Conservation (phyloP, 2,329 filamentous ascomycete species). For the Epichloe hybrida region DNA sequence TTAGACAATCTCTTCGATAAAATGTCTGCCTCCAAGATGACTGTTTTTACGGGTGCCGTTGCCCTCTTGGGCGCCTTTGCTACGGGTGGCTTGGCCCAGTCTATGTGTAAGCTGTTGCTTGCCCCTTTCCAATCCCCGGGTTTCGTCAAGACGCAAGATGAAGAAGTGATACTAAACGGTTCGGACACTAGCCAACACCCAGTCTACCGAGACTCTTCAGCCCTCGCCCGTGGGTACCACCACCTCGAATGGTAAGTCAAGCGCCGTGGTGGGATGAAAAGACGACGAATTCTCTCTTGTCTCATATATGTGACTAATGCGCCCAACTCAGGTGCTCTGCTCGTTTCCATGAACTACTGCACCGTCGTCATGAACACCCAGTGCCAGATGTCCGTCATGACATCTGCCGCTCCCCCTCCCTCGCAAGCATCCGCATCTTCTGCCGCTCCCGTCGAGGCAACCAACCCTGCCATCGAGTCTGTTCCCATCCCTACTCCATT, state of each 20-base stretch:
- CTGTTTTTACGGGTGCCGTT: conserved; percentile 11
- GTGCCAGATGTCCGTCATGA: conserved; percentile 19
- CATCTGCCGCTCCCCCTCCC: conserved; percentile 9
- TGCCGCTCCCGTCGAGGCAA: conserved; percentile 7
- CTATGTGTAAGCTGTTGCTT: conserved; percentile 10
- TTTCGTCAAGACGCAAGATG: not conserved
- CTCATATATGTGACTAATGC: too few species aligned
- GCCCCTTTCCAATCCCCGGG: not conserved
- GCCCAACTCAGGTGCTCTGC: conserved; percentile 13
- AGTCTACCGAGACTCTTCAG: conserved; percentile 15
- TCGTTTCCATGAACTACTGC: conserved; percentile 25
- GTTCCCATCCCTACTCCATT: not conserved
- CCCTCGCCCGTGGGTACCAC: conserved; percentile 20
- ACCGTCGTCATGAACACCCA: conserved; percentile 20
- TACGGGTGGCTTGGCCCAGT: conserved; percentile 8
- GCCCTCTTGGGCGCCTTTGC: conserved; percentile 12
- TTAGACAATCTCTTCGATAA: not conserved
- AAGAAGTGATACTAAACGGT: not conserved
- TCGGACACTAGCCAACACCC: conserved; percentile 13
- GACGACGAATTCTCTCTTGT: not conserved
- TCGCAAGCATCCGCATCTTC: conserved; percentile 11
- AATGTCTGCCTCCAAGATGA: conserved; percentile 19
- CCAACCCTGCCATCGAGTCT: conserved; percentile 1
- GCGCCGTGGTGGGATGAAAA: not conserved
- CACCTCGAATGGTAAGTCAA: conserved; percentile 18